A percentile compares a stretch with the other conserved stretches of the same genome.
phyloP scores from a whole-genome alignment of 164 flowering plant genomes.

The Piper betle region DNA sequence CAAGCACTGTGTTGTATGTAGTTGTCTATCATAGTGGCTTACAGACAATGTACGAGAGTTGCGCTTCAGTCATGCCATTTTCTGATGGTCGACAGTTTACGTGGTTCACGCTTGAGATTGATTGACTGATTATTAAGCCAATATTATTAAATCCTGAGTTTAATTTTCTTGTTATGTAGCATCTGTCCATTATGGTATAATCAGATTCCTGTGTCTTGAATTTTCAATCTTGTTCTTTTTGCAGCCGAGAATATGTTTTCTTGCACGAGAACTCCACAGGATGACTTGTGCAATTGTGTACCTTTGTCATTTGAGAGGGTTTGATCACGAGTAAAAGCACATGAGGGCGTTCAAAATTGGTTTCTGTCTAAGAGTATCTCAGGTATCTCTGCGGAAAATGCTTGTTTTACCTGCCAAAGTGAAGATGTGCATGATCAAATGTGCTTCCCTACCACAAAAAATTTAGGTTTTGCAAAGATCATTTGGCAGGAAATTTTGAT shows the following conservation, averaged over 20 bases:
- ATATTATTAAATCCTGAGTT: neutral
- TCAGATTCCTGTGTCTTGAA: neutral
- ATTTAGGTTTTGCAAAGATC: neutral
- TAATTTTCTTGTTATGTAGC: neutral
- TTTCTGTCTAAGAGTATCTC: neutral
- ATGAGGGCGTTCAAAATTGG: neutral
- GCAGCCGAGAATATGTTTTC: conserved; percentile 32
- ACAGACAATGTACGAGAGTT: neutral
- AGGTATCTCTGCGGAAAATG: neutral
- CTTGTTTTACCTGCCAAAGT: neutral
- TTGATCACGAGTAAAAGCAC: conserved; percentile 46
- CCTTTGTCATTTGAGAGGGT: conserved; percentile 19
- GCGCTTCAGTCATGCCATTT: neutral
- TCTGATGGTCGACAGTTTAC: neutral
- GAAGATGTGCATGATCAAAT: neutral
- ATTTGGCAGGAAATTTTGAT: neutral
- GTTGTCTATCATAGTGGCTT: neutral
- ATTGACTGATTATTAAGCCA: neutral
- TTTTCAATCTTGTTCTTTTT: neutral
- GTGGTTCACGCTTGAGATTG: neutral
- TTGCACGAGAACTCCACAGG: conserved; percentile 41
- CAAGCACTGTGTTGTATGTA: no score
- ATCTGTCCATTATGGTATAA: no score
- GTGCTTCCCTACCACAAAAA: neutral
- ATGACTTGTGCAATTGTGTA: neutral